A percentile compares a stretch with the other conserved stretches of the same genome.
Conservation (phyloP, 1,284 basidiomycete genomes). For the Hemileia vastatrix region DNA sequence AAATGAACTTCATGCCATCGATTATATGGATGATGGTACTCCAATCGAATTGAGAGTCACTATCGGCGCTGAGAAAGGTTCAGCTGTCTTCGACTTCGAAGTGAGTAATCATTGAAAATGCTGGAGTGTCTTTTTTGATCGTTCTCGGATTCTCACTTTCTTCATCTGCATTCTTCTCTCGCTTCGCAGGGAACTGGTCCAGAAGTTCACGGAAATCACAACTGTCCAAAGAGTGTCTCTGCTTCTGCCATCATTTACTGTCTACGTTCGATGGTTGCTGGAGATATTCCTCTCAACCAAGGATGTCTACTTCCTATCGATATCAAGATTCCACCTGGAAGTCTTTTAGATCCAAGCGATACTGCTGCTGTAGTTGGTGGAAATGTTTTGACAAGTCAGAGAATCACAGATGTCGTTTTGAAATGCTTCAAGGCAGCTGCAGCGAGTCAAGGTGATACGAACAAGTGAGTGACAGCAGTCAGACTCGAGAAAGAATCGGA, state of each 20-base stretch:
- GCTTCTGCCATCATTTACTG: constrained; percentile 43
- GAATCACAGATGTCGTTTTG: constrained; percentile 43
- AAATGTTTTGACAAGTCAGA: constrained; percentile 42
- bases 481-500: not conserved
- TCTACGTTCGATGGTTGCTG: constrained; percentile 39
- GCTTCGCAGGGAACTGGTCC: constrained; percentile 36
- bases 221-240: constrained; percentile 39
- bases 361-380: constrained; percentile 42
- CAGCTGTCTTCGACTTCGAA: constrained; percentile 41
- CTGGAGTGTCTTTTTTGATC: constrained; percentile 33
- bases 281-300: constrained; percentile 43
- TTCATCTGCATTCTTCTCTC: not conserved
- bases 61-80: constrained; percentile 36
- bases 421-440: constrained; percentile 40
- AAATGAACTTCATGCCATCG: constrained; percentile 33
- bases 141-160: not conserved
- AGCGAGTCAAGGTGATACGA: constrained; percentile 41
- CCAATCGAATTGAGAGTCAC: constrained; percentile 38
- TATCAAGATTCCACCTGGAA: constrained; percentile 39
- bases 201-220: constrained; percentile 41
- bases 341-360: constrained; percentile 39
- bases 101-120: too few species aligned
- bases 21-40: constrained; percentile 30
- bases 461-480: constrained; percentile 34
- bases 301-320: constrained; percentile 44